Percentiles rank a stretch among this genome's conserved stretches.
phyloP scores from a whole-genome alignment of 169 alveolate genomes.

The Plasmodium knowlesi region DNA sequence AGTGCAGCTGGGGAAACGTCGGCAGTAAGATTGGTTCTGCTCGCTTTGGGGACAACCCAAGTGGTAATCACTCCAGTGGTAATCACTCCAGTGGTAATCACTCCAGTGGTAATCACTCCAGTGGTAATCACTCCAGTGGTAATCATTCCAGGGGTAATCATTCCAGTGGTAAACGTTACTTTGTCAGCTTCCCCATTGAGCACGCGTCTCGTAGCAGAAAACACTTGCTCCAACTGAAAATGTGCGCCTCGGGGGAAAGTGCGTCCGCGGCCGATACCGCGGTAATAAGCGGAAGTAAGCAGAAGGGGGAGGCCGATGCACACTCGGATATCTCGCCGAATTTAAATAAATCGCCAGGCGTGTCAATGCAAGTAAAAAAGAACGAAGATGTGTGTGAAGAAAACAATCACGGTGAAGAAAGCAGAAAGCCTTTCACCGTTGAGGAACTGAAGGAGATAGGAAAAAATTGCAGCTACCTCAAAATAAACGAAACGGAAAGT shows the following conservation, averaged over 20 bases:
- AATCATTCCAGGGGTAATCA: not conserved
- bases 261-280: not conserved
- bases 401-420: not conserved
- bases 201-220: not conserved
- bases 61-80: not conserved
- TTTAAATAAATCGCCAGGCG: not conserved
- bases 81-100: too few species aligned
- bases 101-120: not conserved
- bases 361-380: not conserved
- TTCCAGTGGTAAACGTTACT: too few species aligned
- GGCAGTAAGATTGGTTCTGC: not conserved
- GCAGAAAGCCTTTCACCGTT: constrained; percentile 1
- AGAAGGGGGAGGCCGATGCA: not conserved
- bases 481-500: constrained; percentile 56
- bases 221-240: not conserved
- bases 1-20: not conserved
- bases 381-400: not conserved
- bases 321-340: not conserved
- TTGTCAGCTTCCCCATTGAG: not conserved
- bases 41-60: not conserved
- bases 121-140: not conserved
- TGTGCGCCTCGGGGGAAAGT: not conserved
- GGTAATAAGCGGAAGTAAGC: not conserved
- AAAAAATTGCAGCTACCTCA: constrained; percentile 7
- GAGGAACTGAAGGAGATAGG: constrained; percentile 27